A percentile compares a stretch with the other conserved stretches of the same genome.
These are phyloP conservation scores for Phytophthora pinifolia DNA, from an alignment of 352 stramenopile genomes.

Conservation along the genomic window DNA sequence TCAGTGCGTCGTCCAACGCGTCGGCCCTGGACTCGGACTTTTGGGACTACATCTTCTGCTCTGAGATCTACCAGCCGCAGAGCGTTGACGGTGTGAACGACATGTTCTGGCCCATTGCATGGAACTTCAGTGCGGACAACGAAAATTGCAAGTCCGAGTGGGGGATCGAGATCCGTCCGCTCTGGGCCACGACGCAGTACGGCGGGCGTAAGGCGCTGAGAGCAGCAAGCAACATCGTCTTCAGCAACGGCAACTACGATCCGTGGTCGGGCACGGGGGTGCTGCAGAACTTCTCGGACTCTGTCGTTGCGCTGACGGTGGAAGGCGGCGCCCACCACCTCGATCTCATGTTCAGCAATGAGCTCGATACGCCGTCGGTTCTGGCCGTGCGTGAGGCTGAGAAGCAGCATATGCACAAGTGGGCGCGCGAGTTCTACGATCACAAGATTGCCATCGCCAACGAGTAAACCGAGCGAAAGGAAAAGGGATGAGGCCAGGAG, in stretches of 20 bases:
- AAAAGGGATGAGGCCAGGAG: no score
- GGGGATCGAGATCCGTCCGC: conserved; percentile 60
- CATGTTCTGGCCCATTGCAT: conserved; percentile 86
- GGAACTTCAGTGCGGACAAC: conserved; percentile 65
- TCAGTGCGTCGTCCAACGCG: conserved; percentile 52
- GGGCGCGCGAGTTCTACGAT: conserved; percentile 65
- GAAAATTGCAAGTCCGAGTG: conserved; percentile 63
- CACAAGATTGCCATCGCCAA: conserved; percentile 24
- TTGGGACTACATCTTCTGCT: conserved; percentile 81
- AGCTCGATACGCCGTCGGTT: conserved; percentile 79
- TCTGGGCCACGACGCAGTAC: conserved; percentile 73
- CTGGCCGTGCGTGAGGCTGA: conserved; percentile 69
- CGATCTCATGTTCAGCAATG: conserved; percentile 91
- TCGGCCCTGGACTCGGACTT: conserved; percentile 61
- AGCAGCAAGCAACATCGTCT: conserved; percentile 91
- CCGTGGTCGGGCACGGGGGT: conserved; percentile 92
- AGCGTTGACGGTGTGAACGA: conserved; percentile 68
- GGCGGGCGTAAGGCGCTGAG: conserved; percentile 67
- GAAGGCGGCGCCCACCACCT: conserved; percentile 86
- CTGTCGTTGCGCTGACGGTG: conserved; percentile 69
- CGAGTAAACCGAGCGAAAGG: conserved; percentile 11
- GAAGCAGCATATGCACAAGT: conserved; percentile 79
- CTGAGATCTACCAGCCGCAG: conserved; percentile 74
- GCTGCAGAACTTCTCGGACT: conserved; percentile 59
- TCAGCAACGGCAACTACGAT: conserved; percentile 95